Base-by-base conservation (phyloP, 306 rosid genomes). In the Herpetospermum pedunculosum region DNA sequence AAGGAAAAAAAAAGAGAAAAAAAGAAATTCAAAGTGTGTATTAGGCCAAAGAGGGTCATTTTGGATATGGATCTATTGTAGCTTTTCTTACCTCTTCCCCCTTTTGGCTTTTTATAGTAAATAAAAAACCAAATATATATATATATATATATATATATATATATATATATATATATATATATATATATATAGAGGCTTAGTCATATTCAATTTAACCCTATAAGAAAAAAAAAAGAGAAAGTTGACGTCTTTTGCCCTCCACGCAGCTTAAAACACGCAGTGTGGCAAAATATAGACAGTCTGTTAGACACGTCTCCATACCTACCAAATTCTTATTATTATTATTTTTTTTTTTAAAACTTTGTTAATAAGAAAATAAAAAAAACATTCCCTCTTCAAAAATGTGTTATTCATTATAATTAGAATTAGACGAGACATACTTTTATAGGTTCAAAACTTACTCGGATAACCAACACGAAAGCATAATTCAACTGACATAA, bases 231-330 rank as follows among this genome's bases (percentile, higher is more conserved):
- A 76, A 77, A 71, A 47, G 50, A 75, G 37, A 75, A 63, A 83
- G 90, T 76, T 90, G 80, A 88, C 97, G 97, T 90, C 96, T 92
- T 92, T 90, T 92, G 70, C 83, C 93, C 92, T 90, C 92, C 92
- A 93, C 92, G 92, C 90, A 81, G 87, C 96, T 84, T 77, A 79
- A 90, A 90, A 87, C 92, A 82, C 96, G 96, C 96, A 85, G 84
- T 74, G 79, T 72, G 85, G 81, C 88, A 84, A 85, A 75, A 60
- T n/a, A 82, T 80, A 79, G 77, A 70, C 81, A 77, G 83, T 72
- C 81, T 77, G 81, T 69, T 74, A 26, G 77, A 88, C 91, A 83
- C 85, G 90, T 86, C 83, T 87, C 78, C 73, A 5, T 19, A 74
- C 76, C 82, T 81, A 81, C 81, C 78, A 73, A 81, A 76, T 30